A percentile compares a stretch with the other conserved stretches of the same genome.
phyloP scores from a whole-genome alignment of 2,329 filamentous ascomycete genomes.

The Trichoderma sp. region DNA sequence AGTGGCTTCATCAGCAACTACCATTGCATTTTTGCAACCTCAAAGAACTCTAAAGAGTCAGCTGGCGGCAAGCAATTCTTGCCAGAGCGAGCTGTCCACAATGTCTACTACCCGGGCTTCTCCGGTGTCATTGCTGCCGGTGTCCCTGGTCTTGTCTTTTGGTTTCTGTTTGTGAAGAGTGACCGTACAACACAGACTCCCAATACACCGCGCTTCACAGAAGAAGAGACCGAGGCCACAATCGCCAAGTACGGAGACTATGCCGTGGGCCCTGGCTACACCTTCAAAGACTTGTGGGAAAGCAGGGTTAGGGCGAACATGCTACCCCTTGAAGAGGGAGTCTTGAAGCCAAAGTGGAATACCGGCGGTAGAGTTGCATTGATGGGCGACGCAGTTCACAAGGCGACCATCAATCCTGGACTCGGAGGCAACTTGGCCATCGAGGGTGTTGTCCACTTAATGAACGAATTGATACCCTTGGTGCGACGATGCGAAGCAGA shows the following conservation, averaged over 20 bases:
- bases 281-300: conserved; percentile 9
- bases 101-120: conserved; percentile 11
- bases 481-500: not conserved
- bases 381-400: conserved; percentile 1
- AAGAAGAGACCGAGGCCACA: conserved; percentile 1
- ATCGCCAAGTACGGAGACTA: conserved; percentile 11
- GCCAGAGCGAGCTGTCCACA: not conserved
- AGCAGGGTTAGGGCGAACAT: not conserved
- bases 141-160: not conserved
- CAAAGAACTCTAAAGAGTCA: conserved; percentile 1
- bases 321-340: conserved; percentile 8
- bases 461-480: conserved; percentile 4
- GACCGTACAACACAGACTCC: not conserved
- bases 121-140: not conserved
- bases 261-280: conserved; percentile 1
- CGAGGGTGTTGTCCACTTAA: conserved; percentile 3
- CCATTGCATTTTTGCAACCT: conserved; percentile 8
- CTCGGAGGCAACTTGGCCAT: conserved; percentile 2
- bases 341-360: conserved; percentile 10
- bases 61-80: conserved; percentile 6
- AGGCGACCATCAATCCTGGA: conserved; percentile 6
- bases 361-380: not conserved
- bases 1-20: conserved; percentile 4
- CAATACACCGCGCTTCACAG: conserved; percentile 1
- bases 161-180: conserved; percentile 6